Evolutionary conservation across 495 filamentous ascomycete species (phyloP).

Genomic region (Hypoxylon lienhwacheense): DNA sequence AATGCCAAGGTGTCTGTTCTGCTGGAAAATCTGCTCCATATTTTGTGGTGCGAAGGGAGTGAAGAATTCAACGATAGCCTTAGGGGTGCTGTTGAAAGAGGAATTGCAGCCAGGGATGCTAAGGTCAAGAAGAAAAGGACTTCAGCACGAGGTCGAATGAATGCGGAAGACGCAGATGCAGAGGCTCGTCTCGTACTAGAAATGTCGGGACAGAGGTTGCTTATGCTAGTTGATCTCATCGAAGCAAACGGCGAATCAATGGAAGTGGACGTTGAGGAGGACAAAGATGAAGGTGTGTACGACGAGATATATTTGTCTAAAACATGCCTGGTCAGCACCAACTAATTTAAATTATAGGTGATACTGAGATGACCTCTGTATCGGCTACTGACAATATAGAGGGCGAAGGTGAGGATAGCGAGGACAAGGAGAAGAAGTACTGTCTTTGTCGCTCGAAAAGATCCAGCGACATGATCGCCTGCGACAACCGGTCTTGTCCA

Average conservation of each 20-base stretch:
- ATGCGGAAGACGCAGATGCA: constrained; percentile 38
- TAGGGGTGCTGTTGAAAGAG: constrained; percentile 57
- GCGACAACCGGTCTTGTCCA: constrained; percentile 85
- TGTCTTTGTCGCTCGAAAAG: constrained; percentile 86
- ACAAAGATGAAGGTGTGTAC: constrained; percentile 18
- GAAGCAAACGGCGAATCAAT: constrained; percentile 34
- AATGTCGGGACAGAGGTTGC: constrained; percentile 46
- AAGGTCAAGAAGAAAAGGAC: constrained; percentile 53
- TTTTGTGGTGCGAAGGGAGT: constrained; percentile 54
- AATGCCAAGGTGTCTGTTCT: constrained; percentile 81
- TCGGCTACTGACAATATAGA: constrained; percentile 19
- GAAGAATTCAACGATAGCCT: constrained; percentile 49
- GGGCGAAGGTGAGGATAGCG: constrained; percentile 58
- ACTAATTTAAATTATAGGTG: constrained; percentile 8
- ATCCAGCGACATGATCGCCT: constrained; percentile 96
- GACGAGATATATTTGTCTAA: constrained; percentile 15
- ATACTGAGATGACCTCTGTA: constrained; percentile 23
- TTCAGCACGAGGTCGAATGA: constrained; percentile 44
- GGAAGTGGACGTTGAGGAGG: constrained; percentile 28
- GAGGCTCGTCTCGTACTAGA: constrained; percentile 41
- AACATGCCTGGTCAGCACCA: background rate
- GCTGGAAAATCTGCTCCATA: constrained; percentile 69
- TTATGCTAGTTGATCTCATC: constrained; percentile 38
- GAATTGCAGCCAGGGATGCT: constrained; percentile 63
- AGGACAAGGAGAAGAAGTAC: constrained; percentile 73